These are phyloP conservation scores for Chlorella sp. DNA, from an alignment of 139 green algal species.

Conservation along the genomic window DNA sequence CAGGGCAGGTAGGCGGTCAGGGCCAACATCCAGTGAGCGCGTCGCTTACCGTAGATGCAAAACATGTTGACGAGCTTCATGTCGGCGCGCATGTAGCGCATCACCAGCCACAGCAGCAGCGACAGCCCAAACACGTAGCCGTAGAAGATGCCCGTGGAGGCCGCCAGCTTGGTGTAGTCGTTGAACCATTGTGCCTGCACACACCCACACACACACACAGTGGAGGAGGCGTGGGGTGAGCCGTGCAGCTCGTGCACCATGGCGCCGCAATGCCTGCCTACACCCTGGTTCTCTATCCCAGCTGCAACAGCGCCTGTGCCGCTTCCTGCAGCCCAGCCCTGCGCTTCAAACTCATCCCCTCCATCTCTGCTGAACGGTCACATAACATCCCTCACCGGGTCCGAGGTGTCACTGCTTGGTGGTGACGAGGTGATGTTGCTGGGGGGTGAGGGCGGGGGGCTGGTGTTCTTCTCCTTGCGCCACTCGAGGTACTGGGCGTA, in stretches of 20 bases:
- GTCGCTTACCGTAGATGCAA: slow-evolving; percentile 67
- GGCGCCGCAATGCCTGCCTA: too few species aligned
- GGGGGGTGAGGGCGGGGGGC: background rate
- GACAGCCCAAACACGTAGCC: slow-evolving; percentile 69
- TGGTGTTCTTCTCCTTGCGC: background rate
- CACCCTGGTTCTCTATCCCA: too few species aligned
- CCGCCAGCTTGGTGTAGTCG: slow-evolving; percentile 51
- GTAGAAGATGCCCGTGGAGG: slow-evolving; percentile 73
- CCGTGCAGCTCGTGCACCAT: too few species aligned
- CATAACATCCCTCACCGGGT: too few species aligned
- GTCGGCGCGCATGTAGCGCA: slow-evolving; percentile 51
- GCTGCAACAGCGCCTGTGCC: too few species aligned
- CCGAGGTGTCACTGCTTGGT: too few species aligned
- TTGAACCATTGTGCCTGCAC: slow-evolving; percentile 39
- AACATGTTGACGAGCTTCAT: slow-evolving; percentile 64
- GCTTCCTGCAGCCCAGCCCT: too few species aligned
- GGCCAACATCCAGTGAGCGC: background rate
- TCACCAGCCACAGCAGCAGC: slow-evolving; percentile 41
- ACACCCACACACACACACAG: background rate
- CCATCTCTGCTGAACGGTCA: too few species aligned
- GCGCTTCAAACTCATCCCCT: too few species aligned
- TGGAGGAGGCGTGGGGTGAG: background rate
- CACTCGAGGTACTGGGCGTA: slow-evolving; percentile 44
- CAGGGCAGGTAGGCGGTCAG: too few species aligned
- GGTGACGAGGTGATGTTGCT: too few species aligned